Evolutionary conservation across 768 basidiomycete species (phyloP), one percentile per base, ranked within the genome.

Genomic region (Mycena galericulata): DNA sequence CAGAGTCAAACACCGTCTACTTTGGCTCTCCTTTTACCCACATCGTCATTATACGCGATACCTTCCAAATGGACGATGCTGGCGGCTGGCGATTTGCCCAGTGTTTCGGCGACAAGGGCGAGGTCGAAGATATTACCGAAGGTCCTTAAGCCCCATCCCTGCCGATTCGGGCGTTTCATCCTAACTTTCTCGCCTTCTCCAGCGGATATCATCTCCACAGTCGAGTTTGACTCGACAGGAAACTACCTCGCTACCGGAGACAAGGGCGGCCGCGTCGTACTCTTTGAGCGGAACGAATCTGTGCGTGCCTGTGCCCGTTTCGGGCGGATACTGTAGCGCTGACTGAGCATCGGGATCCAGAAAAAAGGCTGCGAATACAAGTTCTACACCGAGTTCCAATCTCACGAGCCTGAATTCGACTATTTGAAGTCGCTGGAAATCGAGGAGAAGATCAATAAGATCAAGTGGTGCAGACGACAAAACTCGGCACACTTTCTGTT

Each of bases 331-430:
- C n/a, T n/a, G n/a, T n/a, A n/a, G 71, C 65, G 64, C 69, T 62
- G 70, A 68, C 75, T 20, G 41, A 32, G 18, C 46, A 55, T 47
- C 51, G 53, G 12, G 20, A 22, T 38, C 11, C 77, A 98, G 96
- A 99, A 99, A 94, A 98, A 98, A 80, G 96, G 96, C 72, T 99
- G 98, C 85, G 98, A 99, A 84, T 99, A 99, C 90, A 99, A 98
- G 82, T 99, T 99, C 83, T 99, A 99, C 81, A 99, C 98, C 57
- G 98, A 99, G 82, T 98, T 99, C 79, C 98, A 99, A 86, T 97
- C 95, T 50, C 98, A 99, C 80, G 98, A 99, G 80, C 98, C 98
- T 62, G 98, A 99, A 80, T 99, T 99, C 80, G 98, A 99, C 85
- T 99, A 99, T 81, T 91, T 99, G 77, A 99, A 99, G 87, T 98